phyloP scores from a whole-genome alignment of 2,329 filamentous ascomycete species.

The Sclerotinia trifoliorum region DNA sequence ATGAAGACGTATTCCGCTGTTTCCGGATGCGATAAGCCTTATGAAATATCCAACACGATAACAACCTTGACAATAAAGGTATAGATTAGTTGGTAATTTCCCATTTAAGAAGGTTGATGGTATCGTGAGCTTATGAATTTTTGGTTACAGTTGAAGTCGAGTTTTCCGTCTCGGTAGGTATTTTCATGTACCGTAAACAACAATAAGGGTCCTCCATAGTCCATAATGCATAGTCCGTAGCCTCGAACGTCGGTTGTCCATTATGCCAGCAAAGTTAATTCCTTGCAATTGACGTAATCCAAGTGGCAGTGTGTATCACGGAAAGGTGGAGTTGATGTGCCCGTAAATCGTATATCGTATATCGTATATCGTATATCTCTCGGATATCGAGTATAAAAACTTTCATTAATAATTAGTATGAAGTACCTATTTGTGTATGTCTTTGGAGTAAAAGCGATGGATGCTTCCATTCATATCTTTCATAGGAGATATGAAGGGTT shows the following conservation, averaged over 20 bases:
- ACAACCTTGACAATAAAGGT: background rate
- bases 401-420: background rate
- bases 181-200: background rate
- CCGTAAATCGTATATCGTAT: too few relatives aligned
- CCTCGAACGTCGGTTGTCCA: constrained; percentile 7
- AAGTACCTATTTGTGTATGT: background rate
- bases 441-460: background rate
- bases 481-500: background rate
- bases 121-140: background rate
- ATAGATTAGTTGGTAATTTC: background rate
- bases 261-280: constrained; percentile 14
- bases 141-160: background rate
- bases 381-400: background rate
- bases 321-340: background rate
- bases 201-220: background rate
- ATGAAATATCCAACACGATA: constrained; percentile 7
- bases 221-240: background rate
- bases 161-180: background rate
- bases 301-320: constrained; percentile 11
- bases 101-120: background rate
- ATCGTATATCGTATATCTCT: too few relatives aligned
- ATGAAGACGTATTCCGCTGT: constrained; percentile 9
- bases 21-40: constrained; percentile 21
- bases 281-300: constrained; percentile 17
- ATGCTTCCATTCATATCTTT: background rate